A percentile compares a stretch with the other conserved stretches of the same genome.
Evolutionary conservation across 1,284 basidiomycete species (phyloP).

Genomic region (Heterobasidion occidentale): DNA sequence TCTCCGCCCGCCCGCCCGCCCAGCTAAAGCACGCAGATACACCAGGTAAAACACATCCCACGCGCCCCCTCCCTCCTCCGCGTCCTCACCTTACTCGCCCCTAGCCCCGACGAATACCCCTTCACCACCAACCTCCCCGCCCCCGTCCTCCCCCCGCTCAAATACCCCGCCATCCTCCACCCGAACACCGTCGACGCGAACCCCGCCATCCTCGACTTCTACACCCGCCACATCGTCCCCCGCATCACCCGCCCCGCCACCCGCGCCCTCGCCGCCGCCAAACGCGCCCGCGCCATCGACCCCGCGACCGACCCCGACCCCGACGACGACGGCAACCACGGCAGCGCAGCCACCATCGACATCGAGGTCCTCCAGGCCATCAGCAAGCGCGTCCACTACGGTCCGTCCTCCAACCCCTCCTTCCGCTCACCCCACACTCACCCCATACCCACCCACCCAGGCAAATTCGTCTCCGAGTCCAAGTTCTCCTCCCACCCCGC

Average conservation of each 20-base stretch:
- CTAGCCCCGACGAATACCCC: constrained; percentile 96
- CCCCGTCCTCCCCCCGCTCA: constrained; percentile 74
- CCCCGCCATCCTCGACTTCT: constrained; percentile 83
- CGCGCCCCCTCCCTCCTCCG: constrained; percentile 44
- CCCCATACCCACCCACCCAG: constrained; percentile 32
- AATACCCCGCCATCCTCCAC: constrained; percentile 74
- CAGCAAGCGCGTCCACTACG: constrained; percentile 95
- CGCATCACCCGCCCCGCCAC: constrained; percentile 73
- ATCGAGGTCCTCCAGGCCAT: constrained; percentile 92
- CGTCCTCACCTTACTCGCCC: background rate
- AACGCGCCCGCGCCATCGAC: constrained; percentile 55
- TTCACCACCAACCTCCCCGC: constrained; percentile 83
- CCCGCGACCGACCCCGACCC: constrained; percentile 49
- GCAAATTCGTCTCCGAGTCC: constrained; percentile 97
- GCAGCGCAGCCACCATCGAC: constrained; percentile 89
- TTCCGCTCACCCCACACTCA: too few relatives aligned
- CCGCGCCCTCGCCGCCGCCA: constrained; percentile 47
- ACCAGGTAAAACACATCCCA: constrained; percentile 53
- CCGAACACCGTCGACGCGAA: constrained; percentile 89
- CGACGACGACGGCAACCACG: constrained; percentile 96
- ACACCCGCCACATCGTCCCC: constrained; percentile 75
- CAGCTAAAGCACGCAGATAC: constrained; percentile 90
- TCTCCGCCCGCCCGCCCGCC: background rate
- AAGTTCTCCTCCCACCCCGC: constrained; percentile 86
- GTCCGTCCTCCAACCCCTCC: constrained; percentile 39